Evolutionary conservation across 2,329 filamentous ascomycete genomes (phyloP).

Genomic region (Parascedosporium putredinis): DNA sequence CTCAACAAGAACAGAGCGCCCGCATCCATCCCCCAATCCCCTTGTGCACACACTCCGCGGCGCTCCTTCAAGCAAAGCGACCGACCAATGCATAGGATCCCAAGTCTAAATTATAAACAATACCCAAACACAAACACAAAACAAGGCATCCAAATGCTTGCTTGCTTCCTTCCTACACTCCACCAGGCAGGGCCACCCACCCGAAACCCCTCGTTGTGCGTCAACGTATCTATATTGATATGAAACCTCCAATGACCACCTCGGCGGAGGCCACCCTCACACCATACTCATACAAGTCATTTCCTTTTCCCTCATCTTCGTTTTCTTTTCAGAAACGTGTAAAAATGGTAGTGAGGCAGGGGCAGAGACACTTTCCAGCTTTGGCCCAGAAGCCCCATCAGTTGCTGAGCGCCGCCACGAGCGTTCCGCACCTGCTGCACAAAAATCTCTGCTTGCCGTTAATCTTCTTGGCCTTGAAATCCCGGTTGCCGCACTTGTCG

Average conservation of each 20-base stretch:
- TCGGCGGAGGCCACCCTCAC: no score
- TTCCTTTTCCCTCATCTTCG: neutral
- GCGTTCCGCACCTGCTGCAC: conserved; percentile 45
- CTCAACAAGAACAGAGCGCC: no score
- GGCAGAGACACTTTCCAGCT: neutral
- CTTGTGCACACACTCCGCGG: no score
- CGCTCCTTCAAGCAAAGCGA: no score
- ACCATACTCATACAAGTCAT: neutral
- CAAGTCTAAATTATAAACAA: neutral
- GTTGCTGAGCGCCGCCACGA: conserved; percentile 10
- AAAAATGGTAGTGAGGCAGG: no score
- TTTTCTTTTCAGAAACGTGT: neutral
- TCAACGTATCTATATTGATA: no score
- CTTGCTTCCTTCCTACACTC: neutral
- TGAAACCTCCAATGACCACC: no score
- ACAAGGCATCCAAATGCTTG: no score
- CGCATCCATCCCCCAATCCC: no score
- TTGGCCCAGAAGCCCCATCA: conserved; percentile 2
- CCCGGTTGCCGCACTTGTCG: conserved; percentile 45
- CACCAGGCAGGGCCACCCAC: no score
- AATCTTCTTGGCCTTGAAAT: conserved; percentile 51
- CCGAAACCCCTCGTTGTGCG: no score
- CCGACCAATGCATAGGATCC: neutral
- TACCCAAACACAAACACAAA: no score
- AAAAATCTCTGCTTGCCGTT: conserved; percentile 44